phyloP scores from a whole-genome alignment of 2,329 filamentous ascomycete genomes.

The Didymella exigua region DNA sequence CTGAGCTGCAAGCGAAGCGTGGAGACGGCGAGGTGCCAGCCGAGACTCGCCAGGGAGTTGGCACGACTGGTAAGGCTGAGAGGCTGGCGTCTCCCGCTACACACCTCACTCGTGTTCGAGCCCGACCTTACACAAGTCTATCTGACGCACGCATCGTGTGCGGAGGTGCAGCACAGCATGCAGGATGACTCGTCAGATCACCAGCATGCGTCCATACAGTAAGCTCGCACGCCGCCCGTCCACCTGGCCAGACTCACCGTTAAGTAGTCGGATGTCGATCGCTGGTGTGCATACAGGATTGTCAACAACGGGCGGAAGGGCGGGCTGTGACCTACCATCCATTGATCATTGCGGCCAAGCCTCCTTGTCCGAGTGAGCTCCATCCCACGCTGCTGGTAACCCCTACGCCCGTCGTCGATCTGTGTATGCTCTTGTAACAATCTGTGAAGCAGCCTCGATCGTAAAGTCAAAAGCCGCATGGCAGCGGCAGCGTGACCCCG shows the following conservation, averaged over 20 bases:
- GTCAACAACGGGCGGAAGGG: conserved; percentile 32
- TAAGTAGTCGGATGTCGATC: conserved; percentile 22
- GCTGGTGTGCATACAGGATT: conserved; percentile 23
- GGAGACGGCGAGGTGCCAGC: conserved; percentile 15
- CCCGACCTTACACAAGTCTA: conserved; percentile 17
- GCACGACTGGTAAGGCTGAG: conserved; percentile 29
- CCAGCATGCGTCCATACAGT: conserved; percentile 6
- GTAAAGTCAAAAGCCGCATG: not conserved
- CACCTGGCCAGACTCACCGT: conserved; percentile 21
- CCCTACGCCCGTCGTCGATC: conserved; percentile 10
- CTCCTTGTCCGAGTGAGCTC: conserved; percentile 30
- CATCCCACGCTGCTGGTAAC: conserved; percentile 27
- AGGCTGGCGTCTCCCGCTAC: conserved; percentile 22
- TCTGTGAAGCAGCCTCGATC: not conserved
- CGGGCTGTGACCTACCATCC: conserved; percentile 18
- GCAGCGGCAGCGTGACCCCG: conserved; percentile 3
- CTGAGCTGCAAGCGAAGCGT: conserved; percentile 18
- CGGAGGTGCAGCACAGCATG: conserved; percentile 24
- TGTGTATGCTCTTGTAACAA: not conserved
- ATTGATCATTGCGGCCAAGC: conserved; percentile 22
- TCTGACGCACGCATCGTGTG: conserved; percentile 24
- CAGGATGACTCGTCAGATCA: conserved; percentile 21
- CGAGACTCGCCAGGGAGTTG: conserved; percentile 4
- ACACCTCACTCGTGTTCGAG: conserved; percentile 20
- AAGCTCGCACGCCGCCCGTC: conserved; percentile 8